Evolutionary conservation across 805 yeast species (phyloP), one percentile per base, ranked within the genome.

Genomic region (Spathaspora girioi): DNA sequence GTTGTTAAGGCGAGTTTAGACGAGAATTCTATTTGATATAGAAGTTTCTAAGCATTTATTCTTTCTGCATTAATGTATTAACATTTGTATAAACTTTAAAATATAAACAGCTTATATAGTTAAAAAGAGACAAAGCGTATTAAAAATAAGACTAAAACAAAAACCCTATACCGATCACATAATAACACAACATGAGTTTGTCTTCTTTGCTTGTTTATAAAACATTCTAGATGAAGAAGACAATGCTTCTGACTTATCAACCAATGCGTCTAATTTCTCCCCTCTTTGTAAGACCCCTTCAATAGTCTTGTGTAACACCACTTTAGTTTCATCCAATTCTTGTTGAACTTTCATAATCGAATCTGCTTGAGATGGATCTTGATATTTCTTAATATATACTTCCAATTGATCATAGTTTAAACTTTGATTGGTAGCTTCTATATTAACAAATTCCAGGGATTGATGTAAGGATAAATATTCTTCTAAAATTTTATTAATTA

Each of bases 281-380:
- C 99, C 99, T 68, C 99, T 83, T 69, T 90, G 96, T 66, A 94
- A 79, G 8, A 94, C 97, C 55, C 87, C 80, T 70, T 94, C 97
- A 59, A 94, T 93, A 45, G 97, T 91, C 73, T 93, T 92, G 72
- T 94, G 98, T 63, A 94, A 77, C 41, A 92, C 97, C 60, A 93
- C 89, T 76, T 94, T 94, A 38, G 99, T 94, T 66, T 94, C 99
- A 69, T 94, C 99, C 62, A 94, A 81, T 70, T 94, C 99, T 66
- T 91, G 96, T 75, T 94, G 99, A 19, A 94, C 99, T 68, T 87
- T 88, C 96, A 94, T 86, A 56, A 94, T 84, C 10, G 97, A 87
- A 68, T 94, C 99, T 0, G 98, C 98, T 75, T 94, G 97, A 42
- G 87, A 79, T 29, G 99, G 99, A 67, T 94, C 97, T 73, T 94